Evolutionary conservation across 1,139 yeast species (phyloP).

Genomic region (Kurtzmaniella natalensis): DNA sequence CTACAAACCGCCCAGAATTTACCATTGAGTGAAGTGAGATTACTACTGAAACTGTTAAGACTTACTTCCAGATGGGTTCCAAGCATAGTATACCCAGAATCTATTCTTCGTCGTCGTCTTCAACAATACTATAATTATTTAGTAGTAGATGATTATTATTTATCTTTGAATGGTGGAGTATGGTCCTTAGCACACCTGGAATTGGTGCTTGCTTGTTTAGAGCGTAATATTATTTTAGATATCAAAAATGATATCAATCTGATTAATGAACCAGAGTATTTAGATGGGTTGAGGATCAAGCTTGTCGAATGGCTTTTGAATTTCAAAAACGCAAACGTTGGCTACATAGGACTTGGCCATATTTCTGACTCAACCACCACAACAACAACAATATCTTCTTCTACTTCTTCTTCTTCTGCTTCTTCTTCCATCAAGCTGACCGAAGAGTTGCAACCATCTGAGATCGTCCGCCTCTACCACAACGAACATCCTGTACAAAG

Average conservation of each 20-base stretch:
- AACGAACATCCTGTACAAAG: too few species aligned
- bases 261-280: conserved; percentile 12
- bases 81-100: conserved; percentile 29
- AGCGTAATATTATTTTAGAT: conserved; percentile 41
- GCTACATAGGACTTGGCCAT: conserved; percentile 27
- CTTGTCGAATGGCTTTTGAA: conserved; percentile 31
- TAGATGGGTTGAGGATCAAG: conserved; percentile 20
- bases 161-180: conserved; percentile 40
- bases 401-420: too few species aligned
- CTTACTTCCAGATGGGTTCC: conserved; percentile 41
- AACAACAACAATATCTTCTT: too few species aligned
- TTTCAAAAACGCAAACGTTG: conserved; percentile 30
- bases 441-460: too few species aligned
- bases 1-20: conserved; percentile 42
- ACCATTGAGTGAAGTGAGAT: conserved; percentile 29
- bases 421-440: too few species aligned
- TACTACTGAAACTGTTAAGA: conserved; percentile 31
- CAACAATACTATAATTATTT: conserved; percentile 41
- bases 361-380: conserved; percentile 4
- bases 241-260: conserved; percentile 16
- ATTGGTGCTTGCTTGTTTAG: conserved; percentile 42
- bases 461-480: too few species aligned
- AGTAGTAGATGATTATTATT: conserved; percentile 47
- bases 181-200: conserved; percentile 45
- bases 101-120: conserved; percentile 33